Percentiles rank a stretch among this genome's conserved stretches.
Conservation (phyloP, 106 monocot genomes). For the Platanthera zijinensis region DNA sequence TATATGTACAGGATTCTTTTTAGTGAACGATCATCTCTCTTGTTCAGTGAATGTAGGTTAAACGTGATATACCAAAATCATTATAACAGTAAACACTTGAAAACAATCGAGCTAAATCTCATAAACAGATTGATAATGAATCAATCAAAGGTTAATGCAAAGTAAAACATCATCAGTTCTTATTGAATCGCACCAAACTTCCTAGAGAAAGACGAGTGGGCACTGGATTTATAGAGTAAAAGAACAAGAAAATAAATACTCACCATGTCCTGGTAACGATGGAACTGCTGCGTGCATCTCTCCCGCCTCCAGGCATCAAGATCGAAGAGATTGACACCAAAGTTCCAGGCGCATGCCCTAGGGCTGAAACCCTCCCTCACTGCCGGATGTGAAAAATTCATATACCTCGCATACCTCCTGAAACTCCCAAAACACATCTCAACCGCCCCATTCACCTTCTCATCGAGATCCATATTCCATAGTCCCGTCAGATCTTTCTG, state of each 20-base stretch:
- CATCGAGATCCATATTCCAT: constrained; percentile 67
- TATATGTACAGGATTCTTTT: too few species aligned
- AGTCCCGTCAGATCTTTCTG: constrained; percentile 67
- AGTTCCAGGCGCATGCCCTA: constrained; percentile 81
- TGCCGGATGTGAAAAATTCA: constrained; percentile 67
- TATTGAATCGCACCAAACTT: too few species aligned
- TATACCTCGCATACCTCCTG: constrained; percentile 46
- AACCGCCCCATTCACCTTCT: constrained; percentile 81
- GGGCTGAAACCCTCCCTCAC: constrained; percentile 56
- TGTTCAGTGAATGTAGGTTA: too few species aligned
- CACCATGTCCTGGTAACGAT: constrained; percentile 61
- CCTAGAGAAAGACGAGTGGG: too few species aligned
- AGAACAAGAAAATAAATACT: constrained; percentile 4
- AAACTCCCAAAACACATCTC: constrained; percentile 91
- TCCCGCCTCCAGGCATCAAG: constrained; percentile 88
- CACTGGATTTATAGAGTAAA: too few species aligned
- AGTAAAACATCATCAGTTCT: too few species aligned
- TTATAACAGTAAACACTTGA: too few species aligned
- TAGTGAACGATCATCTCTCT: too few species aligned
- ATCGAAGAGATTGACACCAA: constrained; percentile 87
- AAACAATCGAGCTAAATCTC: too few species aligned
- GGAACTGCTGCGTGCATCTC: constrained; percentile 66
- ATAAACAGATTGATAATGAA: too few species aligned
- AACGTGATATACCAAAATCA: too few species aligned
- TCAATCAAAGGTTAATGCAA: too few species aligned